phyloP scores from a whole-genome alignment of 768 basidiomycete genomes.

The Suillus cothurnatus region DNA sequence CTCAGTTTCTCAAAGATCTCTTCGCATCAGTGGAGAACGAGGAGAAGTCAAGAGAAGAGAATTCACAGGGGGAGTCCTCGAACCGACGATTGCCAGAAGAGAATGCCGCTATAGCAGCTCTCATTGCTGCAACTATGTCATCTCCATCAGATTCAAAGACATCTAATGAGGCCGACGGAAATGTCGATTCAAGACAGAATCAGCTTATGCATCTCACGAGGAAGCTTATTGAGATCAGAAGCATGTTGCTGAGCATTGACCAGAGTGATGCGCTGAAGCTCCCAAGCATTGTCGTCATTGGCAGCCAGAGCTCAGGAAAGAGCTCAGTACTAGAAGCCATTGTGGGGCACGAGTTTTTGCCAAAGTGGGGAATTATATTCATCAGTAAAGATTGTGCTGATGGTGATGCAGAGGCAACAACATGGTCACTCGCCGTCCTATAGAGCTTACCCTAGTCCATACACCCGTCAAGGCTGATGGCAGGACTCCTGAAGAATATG shows the following conservation, averaged over 20 bases:
- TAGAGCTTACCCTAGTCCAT: slow-evolving; percentile 94
- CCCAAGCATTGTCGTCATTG: slow-evolving; percentile 97
- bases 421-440: slow-evolving; percentile 98
- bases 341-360: slow-evolving; percentile 96
- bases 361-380: slow-evolving; percentile 71
- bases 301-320: slow-evolving; percentile 98
- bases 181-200: slow-evolving; percentile 61
- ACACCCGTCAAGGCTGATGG: slow-evolving; percentile 63
- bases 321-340: slow-evolving; percentile 97
- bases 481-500: slow-evolving; percentile 72
- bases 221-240: slow-evolving; percentile 95
- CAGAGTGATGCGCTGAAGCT: slow-evolving; percentile 93
- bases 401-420: slow-evolving; percentile 78
- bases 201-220: slow-evolving; percentile 91
- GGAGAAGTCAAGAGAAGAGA: slow-evolving; percentile 32
- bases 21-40: slow-evolving; percentile 38
- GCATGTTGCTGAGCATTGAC: slow-evolving; percentile 93
- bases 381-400: slow-evolving; percentile 1
- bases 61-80: slow-evolving; percentile 36
- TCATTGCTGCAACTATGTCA: slow-evolving; percentile 77
- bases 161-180: slow-evolving; percentile 30
- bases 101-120: slow-evolving; percentile 67
- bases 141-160: slow-evolving; percentile 67
- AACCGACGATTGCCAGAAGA: slow-evolving; percentile 52
- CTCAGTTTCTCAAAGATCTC: slow-evolving; percentile 72